These are phyloP conservation scores for Serendipita sp. DNA, from an alignment of 768 basidiomycete species.

Conservation along the genomic window DNA sequence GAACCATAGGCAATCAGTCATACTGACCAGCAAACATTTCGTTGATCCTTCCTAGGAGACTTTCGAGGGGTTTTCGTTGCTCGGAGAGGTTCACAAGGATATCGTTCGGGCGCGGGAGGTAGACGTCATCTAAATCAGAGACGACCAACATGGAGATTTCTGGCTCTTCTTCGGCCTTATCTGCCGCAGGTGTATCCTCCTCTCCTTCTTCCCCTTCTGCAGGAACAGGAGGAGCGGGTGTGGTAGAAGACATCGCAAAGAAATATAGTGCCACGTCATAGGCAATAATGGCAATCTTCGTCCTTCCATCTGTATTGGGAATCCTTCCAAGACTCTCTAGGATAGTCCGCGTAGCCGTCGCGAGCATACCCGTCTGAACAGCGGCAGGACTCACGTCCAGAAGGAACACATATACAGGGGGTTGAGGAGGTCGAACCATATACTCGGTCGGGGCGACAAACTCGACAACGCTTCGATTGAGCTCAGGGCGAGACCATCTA, in stretches of 20 bases:
- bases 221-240: neutral
- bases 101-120: slow-evolving; percentile 91
- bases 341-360: slow-evolving; percentile 91
- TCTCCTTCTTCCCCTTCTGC: neutral
- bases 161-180: neutral
- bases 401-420: slow-evolving; percentile 91
- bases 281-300: slow-evolving; percentile 82
- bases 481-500: slow-evolving; percentile 82
- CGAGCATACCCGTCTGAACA: slow-evolving; percentile 89
- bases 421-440: slow-evolving; percentile 97
- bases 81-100: slow-evolving; percentile 90
- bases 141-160: slow-evolving; percentile 95
- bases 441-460: slow-evolving; percentile 97
- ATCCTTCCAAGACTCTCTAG: slow-evolving; percentile 89
- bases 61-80: slow-evolving; percentile 61
- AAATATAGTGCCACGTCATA: slow-evolving; percentile 90
- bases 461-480: slow-evolving; percentile 89
- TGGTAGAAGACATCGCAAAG: slow-evolving; percentile 57
- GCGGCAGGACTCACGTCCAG: slow-evolving; percentile 92
- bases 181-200: no score
- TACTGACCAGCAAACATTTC: slow-evolving; percentile 57
- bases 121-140: slow-evolving; percentile 91
- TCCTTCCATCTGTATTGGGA: slow-evolving; percentile 85
- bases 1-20: neutral
- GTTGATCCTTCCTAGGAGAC: slow-evolving; percentile 63